Conservation (phyloP, 257 asterid species). For the Solanum pinnatisectum region DNA sequence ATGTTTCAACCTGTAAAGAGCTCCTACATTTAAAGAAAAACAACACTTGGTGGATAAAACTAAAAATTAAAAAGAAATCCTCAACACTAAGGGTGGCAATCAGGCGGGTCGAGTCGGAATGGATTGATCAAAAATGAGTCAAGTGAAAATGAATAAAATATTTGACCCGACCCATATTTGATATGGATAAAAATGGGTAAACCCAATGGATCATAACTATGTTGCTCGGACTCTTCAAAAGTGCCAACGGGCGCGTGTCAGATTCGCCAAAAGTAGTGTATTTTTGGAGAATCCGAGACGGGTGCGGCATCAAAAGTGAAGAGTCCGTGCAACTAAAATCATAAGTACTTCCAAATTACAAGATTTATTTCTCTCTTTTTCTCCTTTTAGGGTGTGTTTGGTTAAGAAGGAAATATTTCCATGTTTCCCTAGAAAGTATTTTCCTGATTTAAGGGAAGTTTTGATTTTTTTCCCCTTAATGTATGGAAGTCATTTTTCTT, state of each 20-base stretch:
- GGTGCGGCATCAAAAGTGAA: no score
- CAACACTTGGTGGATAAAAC: conserved; percentile 1
- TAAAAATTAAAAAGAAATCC: neutral
- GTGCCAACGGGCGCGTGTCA: no score
- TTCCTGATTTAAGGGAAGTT: neutral
- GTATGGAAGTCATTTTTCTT: neutral
- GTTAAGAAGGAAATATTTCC: neutral
- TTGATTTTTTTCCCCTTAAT: neutral
- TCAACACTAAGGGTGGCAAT: neutral
- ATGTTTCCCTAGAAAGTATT: neutral
- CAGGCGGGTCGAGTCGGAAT: neutral
- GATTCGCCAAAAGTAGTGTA: no score
- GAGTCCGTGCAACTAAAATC: no score
- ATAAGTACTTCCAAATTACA: neutral
- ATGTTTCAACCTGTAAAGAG: conserved; percentile 38
- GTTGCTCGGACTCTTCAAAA: no score
- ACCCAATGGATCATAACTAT: neutral
- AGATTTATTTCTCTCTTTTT: neutral
- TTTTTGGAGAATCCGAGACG: no score
- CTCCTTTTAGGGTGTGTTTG: neutral
- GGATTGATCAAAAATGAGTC: neutral
- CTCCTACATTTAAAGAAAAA: conserved; percentile 43
- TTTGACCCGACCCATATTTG: neutral
- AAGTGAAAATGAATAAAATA: no score
- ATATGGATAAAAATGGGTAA: neutral